These are phyloP conservation scores for barley (Hordeum vulgare) DNA, from an alignment of 176 grass and related monocot species.

Conservation along the genomic window DNA sequence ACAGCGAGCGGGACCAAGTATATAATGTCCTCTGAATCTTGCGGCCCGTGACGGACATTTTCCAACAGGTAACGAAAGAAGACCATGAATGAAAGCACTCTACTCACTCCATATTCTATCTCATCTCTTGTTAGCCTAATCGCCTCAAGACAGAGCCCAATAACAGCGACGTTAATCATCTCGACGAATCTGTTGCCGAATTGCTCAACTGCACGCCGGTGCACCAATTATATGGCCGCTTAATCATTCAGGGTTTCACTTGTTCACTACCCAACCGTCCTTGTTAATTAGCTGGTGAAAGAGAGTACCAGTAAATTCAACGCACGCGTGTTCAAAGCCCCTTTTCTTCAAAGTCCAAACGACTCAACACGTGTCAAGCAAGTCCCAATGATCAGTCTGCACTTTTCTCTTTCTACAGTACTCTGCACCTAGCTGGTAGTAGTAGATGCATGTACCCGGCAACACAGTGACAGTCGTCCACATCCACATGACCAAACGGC, in stretches of 20 bases:
- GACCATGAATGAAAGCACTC: background rate
- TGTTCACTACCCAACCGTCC: background rate
- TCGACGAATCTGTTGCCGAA: background rate
- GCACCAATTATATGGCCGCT: background rate
- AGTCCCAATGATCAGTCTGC: background rate
- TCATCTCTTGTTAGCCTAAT: background rate
- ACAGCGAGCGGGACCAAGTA: background rate
- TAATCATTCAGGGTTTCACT: background rate
- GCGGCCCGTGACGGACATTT: background rate
- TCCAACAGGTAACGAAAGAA: background rate
- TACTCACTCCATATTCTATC: background rate
- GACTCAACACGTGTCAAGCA: background rate
- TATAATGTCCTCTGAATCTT: background rate
- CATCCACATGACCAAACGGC: background rate
- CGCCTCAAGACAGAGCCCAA: background rate
- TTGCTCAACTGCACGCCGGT: background rate
- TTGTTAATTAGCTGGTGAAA: background rate
- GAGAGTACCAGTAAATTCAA: background rate
- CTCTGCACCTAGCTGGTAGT: background rate
- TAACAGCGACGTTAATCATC: background rate
- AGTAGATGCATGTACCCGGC: background rate
- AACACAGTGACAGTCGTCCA: background rate
- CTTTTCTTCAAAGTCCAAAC: too few species aligned
- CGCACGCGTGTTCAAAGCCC: background rate
- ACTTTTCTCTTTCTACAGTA: background rate